These are phyloP conservation scores for Rhodotorula paludigena DNA, from an alignment of 768 basidiomycete genomes.

Conservation along the genomic window DNA sequence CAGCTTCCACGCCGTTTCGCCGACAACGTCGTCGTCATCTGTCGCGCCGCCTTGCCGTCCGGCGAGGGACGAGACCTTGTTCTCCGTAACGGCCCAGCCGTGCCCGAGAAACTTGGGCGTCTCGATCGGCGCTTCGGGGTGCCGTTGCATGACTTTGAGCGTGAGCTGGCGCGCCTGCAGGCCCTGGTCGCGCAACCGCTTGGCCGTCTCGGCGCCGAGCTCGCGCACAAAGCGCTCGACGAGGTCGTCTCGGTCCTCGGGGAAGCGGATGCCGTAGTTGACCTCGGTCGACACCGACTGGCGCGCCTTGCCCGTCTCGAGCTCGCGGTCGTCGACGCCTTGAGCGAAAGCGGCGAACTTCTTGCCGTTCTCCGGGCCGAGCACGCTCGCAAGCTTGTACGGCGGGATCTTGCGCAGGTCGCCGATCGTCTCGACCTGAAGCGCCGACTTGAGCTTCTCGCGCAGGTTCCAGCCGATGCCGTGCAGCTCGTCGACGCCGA, in stretches of 20 bases:
- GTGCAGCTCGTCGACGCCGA: constrained; percentile 74
- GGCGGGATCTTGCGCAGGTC: constrained; percentile 54
- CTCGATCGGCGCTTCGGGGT: constrained; percentile 78
- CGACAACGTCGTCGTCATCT: constrained; percentile 66
- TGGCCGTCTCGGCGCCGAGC: constrained; percentile 71
- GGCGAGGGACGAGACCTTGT: constrained; percentile 63
- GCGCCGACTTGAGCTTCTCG: constrained; percentile 59
- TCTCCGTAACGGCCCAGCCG: constrained; percentile 65
- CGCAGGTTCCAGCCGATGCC: constrained; percentile 75
- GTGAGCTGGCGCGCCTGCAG: constrained; percentile 72
- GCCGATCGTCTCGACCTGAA: constrained; percentile 65
- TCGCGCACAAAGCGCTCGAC: constrained; percentile 72
- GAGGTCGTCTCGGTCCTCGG: constrained; percentile 60
- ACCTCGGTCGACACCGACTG: constrained; percentile 93
- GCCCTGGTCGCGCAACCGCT: constrained; percentile 62
- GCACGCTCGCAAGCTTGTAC: constrained; percentile 57
- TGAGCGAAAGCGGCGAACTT: constrained; percentile 76
- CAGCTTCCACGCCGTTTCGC: constrained; percentile 68
- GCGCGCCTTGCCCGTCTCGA: constrained; percentile 78
- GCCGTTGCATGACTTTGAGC: constrained; percentile 81
- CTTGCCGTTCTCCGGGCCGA: constrained; percentile 78
- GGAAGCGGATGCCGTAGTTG: constrained; percentile 94
- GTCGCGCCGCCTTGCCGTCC: constrained; percentile 61
- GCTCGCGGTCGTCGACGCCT: constrained; percentile 71
- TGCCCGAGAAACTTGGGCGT: constrained; percentile 92